Evolutionary conservation across 345 rosid genomes (phyloP), one percentile per base, ranked within the genome.

Genomic region (Heritiera fomes): DNA sequence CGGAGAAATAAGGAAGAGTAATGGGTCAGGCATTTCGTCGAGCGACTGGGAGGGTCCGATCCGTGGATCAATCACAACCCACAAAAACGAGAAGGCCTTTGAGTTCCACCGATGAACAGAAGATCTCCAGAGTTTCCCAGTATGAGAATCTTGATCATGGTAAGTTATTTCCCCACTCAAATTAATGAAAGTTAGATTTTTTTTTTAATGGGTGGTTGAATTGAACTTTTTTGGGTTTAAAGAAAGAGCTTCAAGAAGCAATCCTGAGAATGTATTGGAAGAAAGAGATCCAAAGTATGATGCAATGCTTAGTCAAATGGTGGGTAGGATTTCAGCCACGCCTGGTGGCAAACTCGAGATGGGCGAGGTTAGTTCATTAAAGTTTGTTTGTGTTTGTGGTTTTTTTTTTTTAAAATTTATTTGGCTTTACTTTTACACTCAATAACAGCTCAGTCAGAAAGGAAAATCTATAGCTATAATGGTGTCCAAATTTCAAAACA

Each of bases 1-100:
- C 23, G 59, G 60, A 58, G 20, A 56, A 52, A 8, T 23, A 62
- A 63, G 45, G 30, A 6, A n/a, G 28, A 50, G 75, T 50, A 18
- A 93, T 94, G 99, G 98, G 98, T 74, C 98, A 97, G 90, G 98
- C 93, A 87, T 88, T 97, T 90, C 98, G 99, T 91, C 95, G 98
- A 91, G 98, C 98, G 45, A 80, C 88, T 86, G 98, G 97, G 32
- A 90, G 87, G 85, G 81, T 91, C 83, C 78, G 82, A 87, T 30
- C 60, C 76, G 82, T 81, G 78, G 91, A 87, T 62, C 84, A 81
- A 70, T 79, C 91, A 28, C 86, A 84, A 38, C 77, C 88, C 59
- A 43, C 87, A 14, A 82, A 81, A 67, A 75, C 89, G 32, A 86
- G 83, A 68, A 80, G 76, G 23, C 82, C 85, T 18, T 73, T 76